These are phyloP conservation scores for Emmonsiellopsis sp. DNA, from an alignment of 2,329 filamentous ascomycete species.

Conservation along the genomic window DNA sequence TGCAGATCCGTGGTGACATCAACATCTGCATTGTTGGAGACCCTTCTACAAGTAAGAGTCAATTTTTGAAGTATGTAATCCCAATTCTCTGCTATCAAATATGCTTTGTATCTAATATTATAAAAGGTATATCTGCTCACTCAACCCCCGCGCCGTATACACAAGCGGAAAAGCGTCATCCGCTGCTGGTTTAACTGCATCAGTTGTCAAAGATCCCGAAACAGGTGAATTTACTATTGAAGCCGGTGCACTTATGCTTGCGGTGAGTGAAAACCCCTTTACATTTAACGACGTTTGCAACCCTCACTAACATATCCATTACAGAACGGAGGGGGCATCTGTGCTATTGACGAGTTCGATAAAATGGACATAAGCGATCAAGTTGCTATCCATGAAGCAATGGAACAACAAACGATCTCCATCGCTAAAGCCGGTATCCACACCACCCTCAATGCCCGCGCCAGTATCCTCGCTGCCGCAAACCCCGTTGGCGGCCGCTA, in stretches of 20 bases:
- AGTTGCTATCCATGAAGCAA: slow-evolving; percentile 98
- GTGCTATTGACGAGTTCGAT: slow-evolving; percentile 98
- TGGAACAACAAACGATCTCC: slow-evolving; percentile 99
- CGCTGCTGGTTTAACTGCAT: slow-evolving; percentile 91
- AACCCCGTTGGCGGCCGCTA: slow-evolving; percentile 93
- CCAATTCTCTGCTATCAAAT: not conserved
- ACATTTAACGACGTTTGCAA: not conserved
- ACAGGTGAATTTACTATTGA: slow-evolving; percentile 98
- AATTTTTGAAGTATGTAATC: slow-evolving; percentile 68
- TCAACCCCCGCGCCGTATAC: slow-evolving; percentile 93
- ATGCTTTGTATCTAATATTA: not conserved
- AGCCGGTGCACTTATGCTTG: slow-evolving; percentile 93
- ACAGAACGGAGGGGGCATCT: slow-evolving; percentile 74
- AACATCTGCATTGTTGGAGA: slow-evolving; percentile 98
- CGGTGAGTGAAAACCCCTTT: slow-evolving; percentile 34
- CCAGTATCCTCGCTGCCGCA: slow-evolving; percentile 88
- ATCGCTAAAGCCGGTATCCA: slow-evolving; percentile 98
- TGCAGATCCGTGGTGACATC: slow-evolving; percentile 92
- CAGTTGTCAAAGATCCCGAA: slow-evolving; percentile 95
- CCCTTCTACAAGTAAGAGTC: slow-evolving; percentile 92
- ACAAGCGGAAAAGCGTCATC: slow-evolving; percentile 97
- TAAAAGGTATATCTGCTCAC: slow-evolving; percentile 73
- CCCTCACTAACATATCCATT: slow-evolving; percentile 4
- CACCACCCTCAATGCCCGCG: slow-evolving; percentile 90
- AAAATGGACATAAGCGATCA: slow-evolving; percentile 98